phyloP scores from a whole-genome alignment of 352 stramenopile genomes.

The Phytophthora citrophthora region DNA sequence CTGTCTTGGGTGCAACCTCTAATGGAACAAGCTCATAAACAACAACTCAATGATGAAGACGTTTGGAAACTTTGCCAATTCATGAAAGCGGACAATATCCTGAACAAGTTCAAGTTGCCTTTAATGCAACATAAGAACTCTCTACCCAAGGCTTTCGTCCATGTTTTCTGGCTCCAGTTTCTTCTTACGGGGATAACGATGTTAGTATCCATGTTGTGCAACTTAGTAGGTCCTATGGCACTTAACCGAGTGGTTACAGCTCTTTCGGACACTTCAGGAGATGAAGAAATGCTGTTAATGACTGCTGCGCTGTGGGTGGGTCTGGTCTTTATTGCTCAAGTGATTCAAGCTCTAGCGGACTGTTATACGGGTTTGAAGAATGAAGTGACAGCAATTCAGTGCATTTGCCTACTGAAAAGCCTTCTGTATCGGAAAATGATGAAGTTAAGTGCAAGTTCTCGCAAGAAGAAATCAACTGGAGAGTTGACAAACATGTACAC shows the following conservation, averaged over 20 bases:
- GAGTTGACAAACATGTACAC: constrained; percentile 66
- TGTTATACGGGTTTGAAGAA: constrained; percentile 48
- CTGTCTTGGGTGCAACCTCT: constrained; percentile 56
- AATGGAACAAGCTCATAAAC: constrained; percentile 43
- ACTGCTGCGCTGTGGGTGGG: constrained; percentile 23
- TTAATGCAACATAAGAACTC: constrained; percentile 25
- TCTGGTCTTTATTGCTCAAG: constrained; percentile 50
- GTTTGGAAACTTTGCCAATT: constrained; percentile 40
- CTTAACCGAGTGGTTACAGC: constrained; percentile 46
- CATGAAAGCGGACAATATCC: constrained; percentile 27
- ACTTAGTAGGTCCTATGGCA: constrained; percentile 49
- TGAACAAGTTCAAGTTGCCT: constrained; percentile 25
- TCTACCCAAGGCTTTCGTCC: constrained; percentile 33
- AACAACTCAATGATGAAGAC: constrained; percentile 48
- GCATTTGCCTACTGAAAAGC: constrained; percentile 46
- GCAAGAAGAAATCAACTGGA: constrained; percentile 43
- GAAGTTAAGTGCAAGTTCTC: constrained; percentile 40
- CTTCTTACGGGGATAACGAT: constrained; percentile 42
- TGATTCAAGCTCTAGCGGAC: constrained; percentile 55
- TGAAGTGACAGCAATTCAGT: constrained; percentile 58
- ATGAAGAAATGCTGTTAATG: constrained; percentile 5
- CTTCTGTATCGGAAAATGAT: constrained; percentile 56
- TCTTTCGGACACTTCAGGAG: constrained; percentile 23
- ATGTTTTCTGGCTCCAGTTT: constrained; percentile 42
- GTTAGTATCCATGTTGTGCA: constrained; percentile 47